Conservation (phyloP, 331 rosid genomes). For the Erythrophleum ivorense region DNA sequence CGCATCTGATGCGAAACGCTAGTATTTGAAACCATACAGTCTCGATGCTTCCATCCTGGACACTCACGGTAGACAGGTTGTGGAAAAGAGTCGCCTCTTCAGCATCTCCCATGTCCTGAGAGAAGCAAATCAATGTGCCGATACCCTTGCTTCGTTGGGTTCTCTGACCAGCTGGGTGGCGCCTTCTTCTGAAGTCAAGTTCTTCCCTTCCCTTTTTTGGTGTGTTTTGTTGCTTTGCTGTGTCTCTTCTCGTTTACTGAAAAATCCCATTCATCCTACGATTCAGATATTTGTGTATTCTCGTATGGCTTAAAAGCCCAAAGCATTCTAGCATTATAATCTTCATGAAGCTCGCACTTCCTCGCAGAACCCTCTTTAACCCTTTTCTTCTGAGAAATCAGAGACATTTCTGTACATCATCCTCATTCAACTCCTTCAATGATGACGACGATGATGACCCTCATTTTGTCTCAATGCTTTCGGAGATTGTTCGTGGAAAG, state of each 20-base stretch:
- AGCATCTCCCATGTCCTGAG: no score
- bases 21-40: neutral
- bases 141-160: no score
- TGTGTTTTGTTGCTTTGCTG: neutral
- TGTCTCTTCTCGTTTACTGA: neutral
- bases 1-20: neutral
- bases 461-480: slow-evolving; percentile 55
- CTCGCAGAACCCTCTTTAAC: slow-evolving; percentile 31
- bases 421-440: slow-evolving; percentile 27
- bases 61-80: no score
- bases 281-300: neutral
- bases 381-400: slow-evolving; percentile 30
- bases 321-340: neutral
- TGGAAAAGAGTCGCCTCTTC: no score
- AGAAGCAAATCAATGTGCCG: no score
- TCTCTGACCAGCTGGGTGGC: neutral
- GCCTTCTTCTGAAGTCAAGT: neutral
- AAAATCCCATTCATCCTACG: neutral
- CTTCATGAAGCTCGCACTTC: slow-evolving; percentile 49
- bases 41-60: no score
- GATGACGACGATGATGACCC: slow-evolving; percentile 55
- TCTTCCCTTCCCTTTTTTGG: neutral
- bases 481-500: slow-evolving; percentile 69
- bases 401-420: slow-evolving; percentile 38
- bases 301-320: neutral